Base-by-base conservation (phyloP, 257 asterid genomes). In the Leonotis leonurus region DNA sequence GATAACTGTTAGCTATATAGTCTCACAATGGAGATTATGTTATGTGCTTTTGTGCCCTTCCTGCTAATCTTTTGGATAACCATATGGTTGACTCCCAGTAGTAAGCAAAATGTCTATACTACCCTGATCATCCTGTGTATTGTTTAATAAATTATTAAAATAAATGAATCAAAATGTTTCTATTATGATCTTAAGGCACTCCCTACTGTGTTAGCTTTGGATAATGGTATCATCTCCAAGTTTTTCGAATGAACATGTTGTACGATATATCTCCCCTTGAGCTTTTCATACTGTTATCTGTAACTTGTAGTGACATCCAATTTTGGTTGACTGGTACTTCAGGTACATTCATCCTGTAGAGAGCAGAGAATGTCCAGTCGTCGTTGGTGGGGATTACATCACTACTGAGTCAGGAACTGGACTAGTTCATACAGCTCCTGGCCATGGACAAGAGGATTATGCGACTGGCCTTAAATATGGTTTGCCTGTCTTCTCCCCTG, bases 321-420 rank as follows among this genome's bases (percentile, higher is more conserved):
- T 56, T 68, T 30, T 49, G 43, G 29, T 69, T 26, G 43, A 43
- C 55, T 74, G 65, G 18, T 43, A 25, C 71, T 68, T 71, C 79
- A 90, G 98, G 76, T 92, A 92, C 65, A 70, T 74, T 51, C 97
- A 89, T 75, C 99, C 99, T 16, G 77, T 89, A 27, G 88, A 87
- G 68, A 75, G 67, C 70, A 82, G 85, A 80, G 94, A 92, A 71
- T 89, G 99, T 74, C 95, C 89, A 3, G 85, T 92, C 39, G 90
- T 92, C 56, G 63, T 86, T 50, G 99, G 97, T 58, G 99, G 95
- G 64, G 99, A 92, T 73, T 92, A 92, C 70, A 89, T 92, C 75
- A 89, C 96, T 6, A 92, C 97, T 7, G 97, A 89, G 63, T 89
- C 99, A 5, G 99, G 99, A 79, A 92, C 99, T 27, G 99, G 97